Base-by-base conservation (phyloP, 345 rosid species). In the Streptanthus diversifolius region DNA sequence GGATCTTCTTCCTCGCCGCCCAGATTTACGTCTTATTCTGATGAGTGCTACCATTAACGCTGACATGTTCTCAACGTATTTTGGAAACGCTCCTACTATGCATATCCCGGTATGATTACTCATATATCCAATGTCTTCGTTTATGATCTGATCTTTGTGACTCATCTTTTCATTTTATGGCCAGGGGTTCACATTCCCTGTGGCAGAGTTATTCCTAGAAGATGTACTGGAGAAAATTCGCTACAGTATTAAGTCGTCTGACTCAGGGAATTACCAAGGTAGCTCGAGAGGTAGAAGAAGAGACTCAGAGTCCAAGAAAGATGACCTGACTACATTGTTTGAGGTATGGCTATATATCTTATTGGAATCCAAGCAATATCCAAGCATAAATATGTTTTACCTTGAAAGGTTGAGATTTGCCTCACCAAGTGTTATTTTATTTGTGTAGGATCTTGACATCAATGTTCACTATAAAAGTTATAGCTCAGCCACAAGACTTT, bases 21-120 rank as follows among this genome's bases (percentile, higher is more conserved):
- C 95, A 14, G 90, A 89, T 80, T 80, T 93, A 54, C 91, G 88
- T 48, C 84, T 93, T 74, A 80, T 89, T 82, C 76, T 93, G 73
- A 93, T 91, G 97, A 93, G 98, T 77, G 97, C 98, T 40, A 91
- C 98, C 29, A 88, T 93, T 66, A 93, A 91, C 79, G 98, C 98
- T 21, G 90, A 87, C 66, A 71, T 93, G 83, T 93, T 93, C 84
- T 93, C 98, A 64, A 85, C 85, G 66, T 86, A 91, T 74, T 93
- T 91, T 73, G 89, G 84, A 47, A 86, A 84, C 74, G 85, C 93
- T 29, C 97, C 93, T 47, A 85, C 85, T 56, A 82, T 85, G 15
- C 97, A 91, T 70, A 93, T 93, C 68, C 90, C 82, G 88, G 98
- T 91, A 89, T 66, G 47, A n/a, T 29, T 56, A 8, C 29, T 66